Base-by-base conservation (phyloP, 2,329 filamentous ascomycete species). In the Paecilomyces niveus region DNA sequence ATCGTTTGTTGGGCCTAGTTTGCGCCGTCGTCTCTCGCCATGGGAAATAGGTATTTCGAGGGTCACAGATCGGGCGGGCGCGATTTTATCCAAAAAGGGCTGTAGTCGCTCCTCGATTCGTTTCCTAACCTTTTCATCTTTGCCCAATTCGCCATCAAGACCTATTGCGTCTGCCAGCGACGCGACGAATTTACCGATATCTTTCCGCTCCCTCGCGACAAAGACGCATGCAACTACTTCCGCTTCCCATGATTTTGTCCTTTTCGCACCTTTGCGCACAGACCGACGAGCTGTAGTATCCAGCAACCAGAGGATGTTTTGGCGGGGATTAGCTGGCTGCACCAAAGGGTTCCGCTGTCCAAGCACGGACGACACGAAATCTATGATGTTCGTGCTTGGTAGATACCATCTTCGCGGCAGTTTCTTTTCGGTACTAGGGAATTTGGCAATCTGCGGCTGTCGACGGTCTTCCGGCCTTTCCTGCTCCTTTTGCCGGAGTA, bases 171-270 rank as follows among this genome's bases (percentile, higher is more conserved):
- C 83, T 15, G 87, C 86, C 58, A 96, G 81, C 61, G 82, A 80
- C n/a, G 84, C 83, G 13, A 93, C 88, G 4, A 88, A 80, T 39
- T 88, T 83, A 50, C 88, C 83, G 1, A 92, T 74, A 60, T 85
- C 82, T 60, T 83, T 82, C 49, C 88, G 87, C 4, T 86, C 84
- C 65, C 89, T 80, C 67, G 86, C 85, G 62, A 88, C 84, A 66
- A 97, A 96, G 58, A 91, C 89, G 52, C 89, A 90, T 1, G 89
- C 85, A 0, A 96, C 86, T 61, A 92, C 92, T 70, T 97, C 90
- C 26, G 89, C 89, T 67, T 89, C 81, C 91, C 92, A 97, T 56
- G 67, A 62, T 70, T 72, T 56, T 1, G 74, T 72, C 59, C 72
- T 67, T 18, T 67, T 65, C 59, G 68, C 53, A 78, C 74, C 71